Evolutionary conservation across 441 rosid genomes (phyloP).

Genomic region (Dalechampia spathulata): DNA sequence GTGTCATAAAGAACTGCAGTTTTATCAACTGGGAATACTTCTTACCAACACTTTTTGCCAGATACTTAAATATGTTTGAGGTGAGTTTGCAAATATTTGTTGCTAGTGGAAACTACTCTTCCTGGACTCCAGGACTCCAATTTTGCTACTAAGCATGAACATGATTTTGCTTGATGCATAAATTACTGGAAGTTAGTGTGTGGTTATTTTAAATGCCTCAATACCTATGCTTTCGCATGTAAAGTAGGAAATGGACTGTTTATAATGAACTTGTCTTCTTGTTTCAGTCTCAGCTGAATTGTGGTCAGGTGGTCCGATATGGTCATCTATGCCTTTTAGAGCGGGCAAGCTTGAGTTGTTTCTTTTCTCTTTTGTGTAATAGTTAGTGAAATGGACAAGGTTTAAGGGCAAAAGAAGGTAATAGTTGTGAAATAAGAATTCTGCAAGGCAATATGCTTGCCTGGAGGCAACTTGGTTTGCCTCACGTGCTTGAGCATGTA

Average conservation of each 20-base stretch:
- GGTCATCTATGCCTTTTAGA: background rate
- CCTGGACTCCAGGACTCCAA: background rate
- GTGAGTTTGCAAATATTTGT: slow-evolving; percentile 35
- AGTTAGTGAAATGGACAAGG: background rate
- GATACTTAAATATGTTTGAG: slow-evolving; percentile 97
- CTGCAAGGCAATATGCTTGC: background rate
- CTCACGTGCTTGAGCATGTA: no score
- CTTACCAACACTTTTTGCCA: slow-evolving; percentile 70
- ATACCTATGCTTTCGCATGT: background rate
- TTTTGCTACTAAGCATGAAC: background rate
- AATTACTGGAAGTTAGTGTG: background rate
- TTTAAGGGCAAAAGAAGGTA: background rate
- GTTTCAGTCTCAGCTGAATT: background rate
- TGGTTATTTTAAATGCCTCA: background rate
- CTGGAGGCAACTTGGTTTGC: no score
- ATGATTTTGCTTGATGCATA: background rate
- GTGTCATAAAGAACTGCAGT: slow-evolving; percentile 76
- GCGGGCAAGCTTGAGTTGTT: background rate
- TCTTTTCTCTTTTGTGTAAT: background rate
- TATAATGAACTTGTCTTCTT: background rate
- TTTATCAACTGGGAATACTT: slow-evolving; percentile 80
- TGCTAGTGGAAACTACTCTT: background rate
- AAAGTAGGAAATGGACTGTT: background rate
- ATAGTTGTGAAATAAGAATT: background rate
- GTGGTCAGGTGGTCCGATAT: background rate